These are phyloP conservation scores for Ajuga reptans DNA, from an alignment of 305 asterid species.

Conservation along the genomic window DNA sequence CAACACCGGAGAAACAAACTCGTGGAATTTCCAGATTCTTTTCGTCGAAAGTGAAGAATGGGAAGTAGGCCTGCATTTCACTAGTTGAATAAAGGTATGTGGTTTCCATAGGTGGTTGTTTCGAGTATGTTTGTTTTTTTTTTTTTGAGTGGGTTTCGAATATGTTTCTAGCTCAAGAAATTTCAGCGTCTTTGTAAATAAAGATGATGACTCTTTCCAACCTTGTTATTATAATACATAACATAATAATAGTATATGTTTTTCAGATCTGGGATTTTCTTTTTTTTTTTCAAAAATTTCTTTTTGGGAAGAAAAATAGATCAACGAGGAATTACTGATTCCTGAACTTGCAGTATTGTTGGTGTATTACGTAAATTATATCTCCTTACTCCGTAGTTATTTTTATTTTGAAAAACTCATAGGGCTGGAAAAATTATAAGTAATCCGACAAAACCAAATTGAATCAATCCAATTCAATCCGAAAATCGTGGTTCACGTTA, in stretches of 20 bases:
- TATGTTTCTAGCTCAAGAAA: constrained; percentile 21
- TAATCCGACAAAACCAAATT: too few species aligned
- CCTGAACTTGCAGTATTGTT: too few species aligned
- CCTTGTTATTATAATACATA: background rate
- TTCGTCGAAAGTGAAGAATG: constrained; percentile 60
- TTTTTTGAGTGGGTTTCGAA: too few species aligned
- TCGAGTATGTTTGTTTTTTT: background rate
- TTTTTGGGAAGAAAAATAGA: too few species aligned
- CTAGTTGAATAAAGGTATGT: constrained; percentile 6
- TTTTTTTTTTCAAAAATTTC: too few species aligned
- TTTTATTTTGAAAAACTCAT: too few species aligned
- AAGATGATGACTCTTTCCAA: constrained; percentile 11
- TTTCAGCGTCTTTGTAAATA: constrained; percentile 37
- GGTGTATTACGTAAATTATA: too few species aligned
- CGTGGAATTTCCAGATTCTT: constrained; percentile 90
- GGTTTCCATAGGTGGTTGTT: constrained; percentile 5
- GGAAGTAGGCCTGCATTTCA: constrained; percentile 26
- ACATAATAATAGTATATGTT: constrained; percentile 9
- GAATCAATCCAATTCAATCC: too few species aligned
- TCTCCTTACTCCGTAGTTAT: too few species aligned
- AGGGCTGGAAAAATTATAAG: too few species aligned
- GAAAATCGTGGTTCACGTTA: too few species aligned
- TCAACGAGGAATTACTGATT: too few species aligned
- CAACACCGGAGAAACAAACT: constrained; percentile 67
- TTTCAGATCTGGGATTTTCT: background rate